Percentiles rank a stretch among this genome's conserved stretches.
Conservation (phyloP, 306 rosid species). For the Cyamopsis tetragonoloba region DNA sequence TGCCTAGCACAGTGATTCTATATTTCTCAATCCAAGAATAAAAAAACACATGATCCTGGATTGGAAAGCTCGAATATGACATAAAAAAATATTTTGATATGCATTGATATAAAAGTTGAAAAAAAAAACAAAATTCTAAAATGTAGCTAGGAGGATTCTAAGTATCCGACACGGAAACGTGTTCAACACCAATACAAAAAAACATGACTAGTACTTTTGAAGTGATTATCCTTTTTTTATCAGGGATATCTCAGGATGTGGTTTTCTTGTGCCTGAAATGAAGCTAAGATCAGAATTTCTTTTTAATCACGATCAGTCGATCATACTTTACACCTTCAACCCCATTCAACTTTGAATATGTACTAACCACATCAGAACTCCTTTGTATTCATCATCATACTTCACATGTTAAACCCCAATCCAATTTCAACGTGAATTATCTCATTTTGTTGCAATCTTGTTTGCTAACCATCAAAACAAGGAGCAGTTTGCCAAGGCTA, state of each 20-base stretch:
- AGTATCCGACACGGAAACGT: no score
- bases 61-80: no score
- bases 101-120: no score
- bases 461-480: background rate
- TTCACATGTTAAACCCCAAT: background rate
- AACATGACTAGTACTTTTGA: no score
- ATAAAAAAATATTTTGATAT: no score
- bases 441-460: background rate
- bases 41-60: background rate
- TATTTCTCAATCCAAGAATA: background rate
- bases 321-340: background rate
- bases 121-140: no score
- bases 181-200: no score
- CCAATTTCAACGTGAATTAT: background rate
- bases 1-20: background rate
- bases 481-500: background rate
- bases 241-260: background rate
- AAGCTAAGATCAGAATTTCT: background rate
- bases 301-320: background rate
- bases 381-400: background rate
- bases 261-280: constrained; percentile 2
- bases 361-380: background rate
- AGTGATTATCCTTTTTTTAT: no score
- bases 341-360: background rate
- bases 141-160: no score